Evolutionary conservation across 2,329 filamentous ascomycete species (phyloP), one percentile per base, ranked within the genome.

Genomic region (Gliomastix tumulicola): DNA sequence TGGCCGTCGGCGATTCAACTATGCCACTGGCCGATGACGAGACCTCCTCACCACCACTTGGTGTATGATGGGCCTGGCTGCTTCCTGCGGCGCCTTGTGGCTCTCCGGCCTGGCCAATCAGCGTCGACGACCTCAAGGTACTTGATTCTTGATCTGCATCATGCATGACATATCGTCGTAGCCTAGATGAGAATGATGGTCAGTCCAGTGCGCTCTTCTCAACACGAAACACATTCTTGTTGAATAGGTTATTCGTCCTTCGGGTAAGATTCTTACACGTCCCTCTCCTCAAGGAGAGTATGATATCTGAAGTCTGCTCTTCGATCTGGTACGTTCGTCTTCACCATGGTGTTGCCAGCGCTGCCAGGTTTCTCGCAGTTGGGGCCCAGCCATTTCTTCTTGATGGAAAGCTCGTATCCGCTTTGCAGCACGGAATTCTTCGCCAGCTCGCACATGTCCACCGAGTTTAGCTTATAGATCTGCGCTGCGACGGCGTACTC

Each of bases 371-470:
- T 65, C 52, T 84, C 71, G 56, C 82, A 97, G 44, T 85, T 77
- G 21, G 73, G 68, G 4, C 92, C 92, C 5, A 98, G 68, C 90
- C 90, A 98, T 57, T 88, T 79, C 53, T 89, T 80, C 63, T 98
- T 98, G 51, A 97, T 71, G 11, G 80, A 75, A 49, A 84, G 71
- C 56, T 98, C 92, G 53, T 94, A 98, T 7, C 92, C 92, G 56
- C 88, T 94, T 58, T 98, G 92, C 49, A 83, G 79, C 28, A 98
- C 92, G 9, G 88, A 95, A 57, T 97, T 90, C 63, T 95, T 95
- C 18, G 92, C 92, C 39, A 98, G 63, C 63, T 98, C 92, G 55
- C 92, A 97, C 92, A 98, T 98, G 53, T 98, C 92, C 5, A 97
- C 89, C 1, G 90, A 84, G 52, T 82, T 94, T 27, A 98, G 77